phyloP scores from a whole-genome alignment of 2,329 filamentous ascomycete genomes.

The Clonostachys solani region DNA sequence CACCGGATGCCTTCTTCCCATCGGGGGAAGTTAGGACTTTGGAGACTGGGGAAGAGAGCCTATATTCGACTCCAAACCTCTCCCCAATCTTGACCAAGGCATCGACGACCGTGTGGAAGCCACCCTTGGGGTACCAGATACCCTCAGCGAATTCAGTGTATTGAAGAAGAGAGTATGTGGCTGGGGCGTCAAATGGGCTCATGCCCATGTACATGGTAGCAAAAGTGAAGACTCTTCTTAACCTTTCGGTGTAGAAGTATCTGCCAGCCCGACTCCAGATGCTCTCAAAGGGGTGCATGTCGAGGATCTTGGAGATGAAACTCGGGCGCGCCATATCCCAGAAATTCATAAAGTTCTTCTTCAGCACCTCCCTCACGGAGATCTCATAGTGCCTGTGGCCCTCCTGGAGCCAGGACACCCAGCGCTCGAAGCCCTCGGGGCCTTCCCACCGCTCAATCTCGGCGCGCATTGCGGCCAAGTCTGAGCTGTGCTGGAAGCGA shows the following conservation, averaged over 20 bases:
- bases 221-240: constrained; percentile 71
- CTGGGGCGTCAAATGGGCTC: constrained; percentile 72
- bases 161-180: constrained; percentile 69
- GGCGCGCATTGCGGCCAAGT: constrained; percentile 64
- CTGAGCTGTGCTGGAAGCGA: constrained; percentile 60
- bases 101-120: constrained; percentile 63
- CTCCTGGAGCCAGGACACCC: constrained; percentile 62
- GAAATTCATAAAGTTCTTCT: constrained; percentile 61
- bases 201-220: constrained; percentile 83
- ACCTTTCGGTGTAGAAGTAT: constrained; percentile 67
- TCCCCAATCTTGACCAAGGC: constrained; percentile 60
- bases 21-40: constrained; percentile 48
- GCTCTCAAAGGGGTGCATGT: constrained; percentile 66
- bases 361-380: constrained; percentile 60
- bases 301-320: constrained; percentile 55
- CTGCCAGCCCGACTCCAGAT: constrained; percentile 61
- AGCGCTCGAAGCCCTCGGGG: constrained; percentile 65
- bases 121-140: constrained; percentile 70
- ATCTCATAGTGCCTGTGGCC: constrained; percentile 68
- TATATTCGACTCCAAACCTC: constrained; percentile 57
- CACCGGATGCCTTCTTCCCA: constrained; percentile 50
- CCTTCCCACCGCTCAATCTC: constrained; percentile 73
- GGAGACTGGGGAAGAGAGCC: constrained; percentile 53
- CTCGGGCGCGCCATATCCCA: constrained; percentile 50
- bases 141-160: constrained; percentile 74